phyloP scores from a whole-genome alignment of 176 grass and related monocot species.

The Triticum monococcum region DNA sequence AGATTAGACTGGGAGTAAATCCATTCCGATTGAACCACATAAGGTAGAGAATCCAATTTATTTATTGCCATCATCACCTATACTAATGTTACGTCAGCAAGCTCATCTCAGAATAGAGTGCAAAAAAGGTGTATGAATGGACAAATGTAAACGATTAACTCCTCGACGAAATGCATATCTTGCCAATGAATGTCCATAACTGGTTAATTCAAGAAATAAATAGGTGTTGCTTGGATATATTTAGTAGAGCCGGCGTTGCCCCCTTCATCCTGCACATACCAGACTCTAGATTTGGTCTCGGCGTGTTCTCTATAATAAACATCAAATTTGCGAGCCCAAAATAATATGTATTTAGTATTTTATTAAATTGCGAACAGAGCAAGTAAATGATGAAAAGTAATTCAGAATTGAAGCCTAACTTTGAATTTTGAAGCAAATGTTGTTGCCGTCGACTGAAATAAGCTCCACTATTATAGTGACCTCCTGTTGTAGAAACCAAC shows the following conservation, averaged over 20 bases:
- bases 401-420: no score
- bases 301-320: background rate
- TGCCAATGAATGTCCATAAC: background rate
- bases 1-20: background rate
- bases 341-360: no score
- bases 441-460: no score
- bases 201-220: background rate
- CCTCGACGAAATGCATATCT: background rate
- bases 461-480: no score
- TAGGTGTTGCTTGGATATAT: background rate
- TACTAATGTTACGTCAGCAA: background rate
- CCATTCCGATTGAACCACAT: background rate
- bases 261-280: background rate
- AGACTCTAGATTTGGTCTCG: background rate
- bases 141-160: background rate
- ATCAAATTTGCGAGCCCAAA: no score
- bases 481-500: no score
- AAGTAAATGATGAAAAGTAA: no score
- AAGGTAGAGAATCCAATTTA: background rate
- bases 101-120: background rate
- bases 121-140: background rate
- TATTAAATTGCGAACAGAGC: no score
- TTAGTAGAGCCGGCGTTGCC: background rate
- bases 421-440: no score
- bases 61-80: background rate